phyloP scores from a whole-genome alignment of 2,329 filamentous ascomycete species.

The Nakataea oryzae region DNA sequence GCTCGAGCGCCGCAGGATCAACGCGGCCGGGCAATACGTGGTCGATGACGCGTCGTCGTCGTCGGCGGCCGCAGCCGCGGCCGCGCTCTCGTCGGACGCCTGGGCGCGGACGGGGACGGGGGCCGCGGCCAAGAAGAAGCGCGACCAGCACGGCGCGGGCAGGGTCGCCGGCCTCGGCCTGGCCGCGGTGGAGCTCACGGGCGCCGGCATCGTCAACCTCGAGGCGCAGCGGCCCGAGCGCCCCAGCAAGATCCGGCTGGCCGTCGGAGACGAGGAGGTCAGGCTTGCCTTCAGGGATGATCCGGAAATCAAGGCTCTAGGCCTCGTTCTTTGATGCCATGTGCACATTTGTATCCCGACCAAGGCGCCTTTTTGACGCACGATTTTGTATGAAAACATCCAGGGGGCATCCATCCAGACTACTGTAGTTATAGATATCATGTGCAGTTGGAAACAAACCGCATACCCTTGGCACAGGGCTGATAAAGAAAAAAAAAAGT shows the following conservation, averaged over 20 bases:
- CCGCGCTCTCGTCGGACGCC: slow-evolving; percentile 4
- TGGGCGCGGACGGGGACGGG: slow-evolving; percentile 6
- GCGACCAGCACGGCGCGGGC: slow-evolving; percentile 7
- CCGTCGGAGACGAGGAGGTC: slow-evolving; percentile 85
- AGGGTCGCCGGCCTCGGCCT: slow-evolving; percentile 25
- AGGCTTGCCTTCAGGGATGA: slow-evolving; percentile 82
- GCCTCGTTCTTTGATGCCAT: slow-evolving; percentile 35
- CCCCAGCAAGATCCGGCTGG: slow-evolving; percentile 75
- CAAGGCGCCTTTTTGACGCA: too few species aligned
- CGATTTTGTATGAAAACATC: neutral
- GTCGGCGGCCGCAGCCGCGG: neutral
- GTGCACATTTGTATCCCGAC: neutral
- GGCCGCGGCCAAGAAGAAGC: slow-evolving; percentile 7
- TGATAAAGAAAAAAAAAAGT: too few species aligned
- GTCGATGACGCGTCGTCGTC: slow-evolving; percentile 3
- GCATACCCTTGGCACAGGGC: too few species aligned
- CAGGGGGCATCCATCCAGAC: neutral
- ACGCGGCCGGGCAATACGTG: slow-evolving; percentile 3
- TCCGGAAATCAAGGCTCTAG: slow-evolving; percentile 71
- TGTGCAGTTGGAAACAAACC: neutral
- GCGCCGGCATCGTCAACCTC: slow-evolving; percentile 78
- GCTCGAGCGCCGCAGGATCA: slow-evolving; percentile 24
- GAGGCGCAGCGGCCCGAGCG: slow-evolving; percentile 74
- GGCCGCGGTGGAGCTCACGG: slow-evolving; percentile 73
- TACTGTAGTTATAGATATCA: neutral